Percentiles rank a stretch among this genome's conserved stretches.
Evolutionary conservation across 805 yeast species (phyloP).

Genomic region (Candida glaebosa): DNA sequence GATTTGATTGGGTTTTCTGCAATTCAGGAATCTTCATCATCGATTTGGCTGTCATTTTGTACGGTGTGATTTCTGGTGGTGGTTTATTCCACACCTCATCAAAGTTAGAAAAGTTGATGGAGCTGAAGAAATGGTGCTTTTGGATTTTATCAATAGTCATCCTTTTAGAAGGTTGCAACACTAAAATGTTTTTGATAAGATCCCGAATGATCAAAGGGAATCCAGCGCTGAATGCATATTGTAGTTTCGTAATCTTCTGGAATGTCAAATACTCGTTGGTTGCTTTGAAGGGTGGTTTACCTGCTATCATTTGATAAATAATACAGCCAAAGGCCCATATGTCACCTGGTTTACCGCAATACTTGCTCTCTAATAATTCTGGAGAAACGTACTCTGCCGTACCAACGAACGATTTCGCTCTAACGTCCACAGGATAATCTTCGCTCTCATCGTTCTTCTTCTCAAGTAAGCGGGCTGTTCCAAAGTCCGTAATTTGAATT

Average conservation of each 20-base stretch:
- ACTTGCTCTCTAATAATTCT: conserved; percentile 69
- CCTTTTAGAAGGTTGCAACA: conserved; percentile 68
- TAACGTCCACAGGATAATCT: conserved; percentile 59
- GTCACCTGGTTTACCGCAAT: conserved; percentile 59
- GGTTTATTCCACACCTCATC: conserved; percentile 63
- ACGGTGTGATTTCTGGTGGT: conserved; percentile 69
- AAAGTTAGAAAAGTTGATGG: conserved; percentile 63
- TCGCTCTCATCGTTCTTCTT: conserved; percentile 43
- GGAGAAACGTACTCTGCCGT: conserved; percentile 86
- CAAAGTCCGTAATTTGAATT: conserved; percentile 76
- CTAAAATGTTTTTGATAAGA: conserved; percentile 62
- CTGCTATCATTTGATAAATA: conserved; percentile 60
- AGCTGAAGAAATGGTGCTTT: conserved; percentile 67
- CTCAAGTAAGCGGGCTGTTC: conserved; percentile 76
- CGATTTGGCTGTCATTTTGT: conserved; percentile 69
- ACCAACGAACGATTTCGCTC: conserved; percentile 81
- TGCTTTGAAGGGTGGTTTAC: conserved; percentile 78
- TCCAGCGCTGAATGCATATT: conserved; percentile 69
- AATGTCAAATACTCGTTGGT: conserved; percentile 78
- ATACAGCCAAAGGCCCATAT: conserved; percentile 64
- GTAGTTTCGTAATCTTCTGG: conserved; percentile 76
- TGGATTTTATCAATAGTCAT: conserved; percentile 55
- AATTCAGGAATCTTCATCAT: conserved; percentile 68
- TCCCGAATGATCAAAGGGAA: conserved; percentile 61
- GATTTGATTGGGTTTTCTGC: conserved; percentile 13